A percentile compares a stretch with the other conserved stretches of the same genome.
phyloP scores from a whole-genome alignment of 768 basidiomycete genomes.

The Cubamyces lactineus region DNA sequence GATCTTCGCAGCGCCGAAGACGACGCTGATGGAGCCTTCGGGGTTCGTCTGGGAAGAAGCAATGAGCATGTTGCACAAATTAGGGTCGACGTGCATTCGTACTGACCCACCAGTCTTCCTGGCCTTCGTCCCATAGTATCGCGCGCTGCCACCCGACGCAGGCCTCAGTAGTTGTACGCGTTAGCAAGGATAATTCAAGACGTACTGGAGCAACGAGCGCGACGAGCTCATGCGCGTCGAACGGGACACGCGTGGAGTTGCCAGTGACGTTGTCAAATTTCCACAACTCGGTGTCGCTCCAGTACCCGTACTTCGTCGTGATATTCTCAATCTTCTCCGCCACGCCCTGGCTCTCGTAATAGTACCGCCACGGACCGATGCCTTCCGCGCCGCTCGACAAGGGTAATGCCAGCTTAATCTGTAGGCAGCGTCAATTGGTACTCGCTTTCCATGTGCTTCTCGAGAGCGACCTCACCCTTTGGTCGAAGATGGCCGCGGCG shows the following conservation, averaged over 20 bases:
- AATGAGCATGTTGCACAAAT: no score
- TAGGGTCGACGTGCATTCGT: no score
- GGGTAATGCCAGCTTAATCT: conserved; percentile 12
- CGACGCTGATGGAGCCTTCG: conserved; percentile 13
- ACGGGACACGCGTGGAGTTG: conserved; percentile 14
- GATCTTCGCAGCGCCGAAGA: conserved; percentile 7
- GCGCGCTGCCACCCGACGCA: background rate
- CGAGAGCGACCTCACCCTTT: conserved; percentile 13
- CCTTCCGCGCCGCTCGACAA: conserved; percentile 15
- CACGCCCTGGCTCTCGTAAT: conserved; percentile 18
- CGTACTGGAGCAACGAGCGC: conserved; percentile 8
- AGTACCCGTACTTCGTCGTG: conserved; percentile 6
- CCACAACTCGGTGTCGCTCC: conserved; percentile 9
- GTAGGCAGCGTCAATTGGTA: background rate
- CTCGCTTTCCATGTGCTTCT: no score
- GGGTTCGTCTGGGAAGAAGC: conserved; percentile 6
- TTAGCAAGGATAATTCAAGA: background rate
- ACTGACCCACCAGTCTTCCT: conserved; percentile 20
- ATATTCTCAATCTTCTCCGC: conserved; percentile 19
- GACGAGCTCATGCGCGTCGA: conserved; percentile 16
- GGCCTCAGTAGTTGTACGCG: background rate
- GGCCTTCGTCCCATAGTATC: conserved; percentile 16
- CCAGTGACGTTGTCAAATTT: conserved; percentile 16
- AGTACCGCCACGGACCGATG: conserved; percentile 17
- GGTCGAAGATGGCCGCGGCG: conserved; percentile 14